A percentile compares a stretch with the other conserved stretches of the same genome.
Conservation (phyloP, 163 green algal genomes). For the Scenedesmus sp. region DNA sequence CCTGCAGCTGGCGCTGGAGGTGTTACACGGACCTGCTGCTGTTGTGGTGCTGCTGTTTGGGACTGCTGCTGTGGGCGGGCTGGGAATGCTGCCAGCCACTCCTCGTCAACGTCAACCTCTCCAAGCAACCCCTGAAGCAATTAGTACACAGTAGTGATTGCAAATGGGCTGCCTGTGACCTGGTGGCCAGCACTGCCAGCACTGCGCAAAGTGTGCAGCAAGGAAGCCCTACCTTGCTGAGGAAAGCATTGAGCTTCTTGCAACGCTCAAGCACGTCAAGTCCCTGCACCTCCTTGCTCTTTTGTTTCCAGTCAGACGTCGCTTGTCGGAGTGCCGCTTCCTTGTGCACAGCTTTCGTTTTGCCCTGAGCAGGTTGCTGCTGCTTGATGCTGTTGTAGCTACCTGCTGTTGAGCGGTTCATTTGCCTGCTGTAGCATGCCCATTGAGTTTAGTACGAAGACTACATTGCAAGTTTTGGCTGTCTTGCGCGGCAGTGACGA, state of each 20-base stretch:
- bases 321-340: background rate
- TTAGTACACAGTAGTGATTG: too few relatives aligned
- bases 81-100: background rate
- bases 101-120: constrained; percentile 25
- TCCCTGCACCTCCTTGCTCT: background rate
- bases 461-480: background rate
- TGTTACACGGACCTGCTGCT: background rate
- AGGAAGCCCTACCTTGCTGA: constrained; percentile 6
- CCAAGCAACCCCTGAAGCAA: constrained; percentile 12
- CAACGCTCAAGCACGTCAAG: constrained; percentile 36
- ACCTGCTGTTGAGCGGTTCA: background rate
- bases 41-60: background rate
- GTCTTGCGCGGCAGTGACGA: background rate
- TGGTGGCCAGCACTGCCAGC: background rate
- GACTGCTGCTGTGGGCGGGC: background rate
- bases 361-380: background rate
- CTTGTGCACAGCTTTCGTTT: constrained; percentile 21
- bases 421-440: background rate
- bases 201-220: background rate
- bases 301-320: background rate
- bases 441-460: background rate
- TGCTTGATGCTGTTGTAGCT: background rate
- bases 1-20: background rate
- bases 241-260: constrained; percentile 32
- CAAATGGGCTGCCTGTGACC: background rate